phyloP scores from a whole-genome alignment of 1,284 basidiomycete species.

The Schizophyllum commune region DNA sequence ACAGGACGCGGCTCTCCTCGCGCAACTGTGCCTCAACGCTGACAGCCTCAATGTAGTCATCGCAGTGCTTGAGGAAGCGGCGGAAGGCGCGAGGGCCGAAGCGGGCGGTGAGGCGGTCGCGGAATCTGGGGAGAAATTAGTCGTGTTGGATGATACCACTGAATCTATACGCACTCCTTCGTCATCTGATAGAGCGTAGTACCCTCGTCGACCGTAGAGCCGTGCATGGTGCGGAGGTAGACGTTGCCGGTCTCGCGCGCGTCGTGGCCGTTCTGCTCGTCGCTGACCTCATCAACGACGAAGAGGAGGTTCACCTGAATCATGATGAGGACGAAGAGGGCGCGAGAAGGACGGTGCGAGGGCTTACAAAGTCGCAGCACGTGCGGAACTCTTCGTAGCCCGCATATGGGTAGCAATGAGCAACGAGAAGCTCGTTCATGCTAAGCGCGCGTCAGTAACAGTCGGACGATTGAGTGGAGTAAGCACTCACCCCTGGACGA shows the following conservation, averaged over 20 bases:
- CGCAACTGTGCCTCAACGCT: conserved; percentile 3
- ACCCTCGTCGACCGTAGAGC: conserved; percentile 1
- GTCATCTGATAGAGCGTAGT: conserved; percentile 3
- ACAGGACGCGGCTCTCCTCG: conserved; percentile 3
- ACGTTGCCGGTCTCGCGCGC: conserved; percentile 1
- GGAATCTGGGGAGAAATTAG: conserved; percentile 2
- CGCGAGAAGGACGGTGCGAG: not conserved
- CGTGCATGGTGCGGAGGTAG: conserved; percentile 2
- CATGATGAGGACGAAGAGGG: not conserved
- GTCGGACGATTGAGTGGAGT: not conserved
- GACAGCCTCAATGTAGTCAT: conserved; percentile 11
- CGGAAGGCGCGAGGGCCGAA: conserved; percentile 4
- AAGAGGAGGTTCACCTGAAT: conserved; percentile 7
- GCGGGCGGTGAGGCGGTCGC: conserved; percentile 1
- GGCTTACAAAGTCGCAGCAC: conserved; percentile 6
- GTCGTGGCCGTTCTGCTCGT: conserved; percentile 3
- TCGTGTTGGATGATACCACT: not conserved
- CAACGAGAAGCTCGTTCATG: conserved; percentile 3
- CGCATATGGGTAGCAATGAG: conserved; percentile 8
- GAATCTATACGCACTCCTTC: conserved; percentile 2
- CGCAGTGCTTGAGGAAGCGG: conserved; percentile 14
- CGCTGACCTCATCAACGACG: conserved; percentile 10
- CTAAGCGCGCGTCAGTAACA: conserved; percentile 1
- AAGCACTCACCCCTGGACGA: not conserved
- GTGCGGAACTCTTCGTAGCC: conserved; percentile 3